phyloP scores from a whole-genome alignment of 176 grass and related monocot species.

The Oryza meridionalis region DNA sequence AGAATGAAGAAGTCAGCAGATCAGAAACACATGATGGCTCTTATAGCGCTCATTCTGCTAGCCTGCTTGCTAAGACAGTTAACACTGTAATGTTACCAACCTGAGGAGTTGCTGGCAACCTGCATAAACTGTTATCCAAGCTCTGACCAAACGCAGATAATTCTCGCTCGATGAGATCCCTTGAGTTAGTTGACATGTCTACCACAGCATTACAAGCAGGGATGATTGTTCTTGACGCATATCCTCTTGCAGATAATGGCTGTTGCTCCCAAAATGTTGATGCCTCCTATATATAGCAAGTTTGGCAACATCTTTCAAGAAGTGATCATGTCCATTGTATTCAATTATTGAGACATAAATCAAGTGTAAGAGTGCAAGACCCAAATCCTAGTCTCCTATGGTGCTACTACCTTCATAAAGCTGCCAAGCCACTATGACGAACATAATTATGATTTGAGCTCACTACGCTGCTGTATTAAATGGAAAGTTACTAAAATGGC shows the following conservation, averaged over 20 bases:
- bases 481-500: neutral
- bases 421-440: constrained; percentile 1
- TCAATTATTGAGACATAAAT: constrained; percentile 5
- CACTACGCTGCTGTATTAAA: neutral
- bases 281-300: constrained; percentile 66
- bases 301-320: constrained; percentile 17
- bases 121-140: constrained; percentile 91
- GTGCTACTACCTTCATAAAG: constrained; percentile 2
- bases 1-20: constrained; percentile 6
- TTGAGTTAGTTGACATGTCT: constrained; percentile 83
- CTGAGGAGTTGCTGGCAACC: constrained; percentile 87
- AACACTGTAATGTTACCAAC: constrained; percentile 51
- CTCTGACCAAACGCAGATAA: constrained; percentile 80
- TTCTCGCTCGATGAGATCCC: constrained; percentile 93
- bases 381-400: constrained; percentile 8
- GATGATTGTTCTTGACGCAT: constrained; percentile 82
- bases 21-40: constrained; percentile 14
- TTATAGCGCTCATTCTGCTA: neutral
- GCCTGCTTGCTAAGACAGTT: neutral
- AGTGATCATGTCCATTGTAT: constrained; percentile 12
- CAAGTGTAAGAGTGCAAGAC: neutral
- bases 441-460: neutral
- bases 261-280: constrained; percentile 97
- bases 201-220: constrained; percentile 82
- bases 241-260: constrained; percentile 81